Evolutionary conservation across 768 basidiomycete species (phyloP).

Genomic region (Tulasnella sp.): DNA sequence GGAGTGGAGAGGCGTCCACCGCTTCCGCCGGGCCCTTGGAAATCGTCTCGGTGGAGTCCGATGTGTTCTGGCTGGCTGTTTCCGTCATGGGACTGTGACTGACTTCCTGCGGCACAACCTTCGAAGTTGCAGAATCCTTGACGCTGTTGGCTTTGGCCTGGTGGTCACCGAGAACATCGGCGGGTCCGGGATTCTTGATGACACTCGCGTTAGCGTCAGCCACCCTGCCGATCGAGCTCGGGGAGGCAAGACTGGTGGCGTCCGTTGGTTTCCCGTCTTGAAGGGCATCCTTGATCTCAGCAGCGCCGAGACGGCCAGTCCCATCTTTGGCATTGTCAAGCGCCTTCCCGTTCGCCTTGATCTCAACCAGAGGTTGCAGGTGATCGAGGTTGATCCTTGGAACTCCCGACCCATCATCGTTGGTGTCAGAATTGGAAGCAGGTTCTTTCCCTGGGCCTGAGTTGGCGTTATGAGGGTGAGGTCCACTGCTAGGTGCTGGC

Average conservation of each 20-base stretch:
- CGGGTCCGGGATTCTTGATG: conserved; percentile 12
- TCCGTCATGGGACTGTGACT: not conserved
- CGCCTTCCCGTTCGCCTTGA: conserved; percentile 13
- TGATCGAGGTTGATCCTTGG: not conserved
- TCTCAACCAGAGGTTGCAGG: conserved; percentile 4
- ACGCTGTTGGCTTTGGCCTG: not conserved
- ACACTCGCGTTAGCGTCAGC: conserved; percentile 6
- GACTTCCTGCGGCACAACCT: not conserved
- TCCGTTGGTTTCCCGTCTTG: not conserved
- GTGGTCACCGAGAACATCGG: not conserved
- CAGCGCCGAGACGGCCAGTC: not conserved
- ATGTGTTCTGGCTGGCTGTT: not conserved
- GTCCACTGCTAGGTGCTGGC: not conserved
- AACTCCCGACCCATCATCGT: not conserved
- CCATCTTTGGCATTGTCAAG: not conserved
- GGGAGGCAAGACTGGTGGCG: not conserved
- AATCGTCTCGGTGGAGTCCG: not conserved
- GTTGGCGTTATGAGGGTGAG: not conserved
- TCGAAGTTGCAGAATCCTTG: not conserved
- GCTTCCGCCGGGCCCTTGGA: not conserved
- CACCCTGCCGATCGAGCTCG: not conserved
- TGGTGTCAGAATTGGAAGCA: not conserved
- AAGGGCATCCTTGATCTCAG: not conserved
- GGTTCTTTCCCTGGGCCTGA: not conserved
- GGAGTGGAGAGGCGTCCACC: not conserved